A percentile compares a stretch with the other conserved stretches of the same genome.
These are phyloP conservation scores for Blastobotrys americana DNA, from an alignment of 805 yeast species.

Conservation along the genomic window DNA sequence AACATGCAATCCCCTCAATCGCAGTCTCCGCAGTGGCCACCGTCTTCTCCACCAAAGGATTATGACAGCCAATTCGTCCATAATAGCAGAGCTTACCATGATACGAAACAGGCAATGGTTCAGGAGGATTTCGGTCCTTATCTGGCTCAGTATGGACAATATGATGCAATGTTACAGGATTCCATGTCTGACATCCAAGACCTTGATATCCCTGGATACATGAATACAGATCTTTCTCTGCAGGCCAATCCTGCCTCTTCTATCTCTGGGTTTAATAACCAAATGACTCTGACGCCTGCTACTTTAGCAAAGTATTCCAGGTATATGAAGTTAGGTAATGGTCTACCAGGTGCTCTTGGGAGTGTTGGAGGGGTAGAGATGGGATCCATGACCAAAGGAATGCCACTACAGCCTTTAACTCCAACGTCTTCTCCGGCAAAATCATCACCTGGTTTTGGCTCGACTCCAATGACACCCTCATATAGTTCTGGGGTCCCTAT, in stretches of 20 bases:
- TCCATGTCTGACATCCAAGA: slow-evolving; percentile 52
- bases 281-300: slow-evolving; percentile 18
- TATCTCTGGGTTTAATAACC: slow-evolving; percentile 1
- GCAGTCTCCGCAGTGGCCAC: too few species aligned
- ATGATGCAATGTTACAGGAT: slow-evolving; percentile 49
- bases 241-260: slow-evolving; percentile 2
- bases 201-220: slow-evolving; percentile 48
- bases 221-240: background rate
- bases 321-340: slow-evolving; percentile 19
- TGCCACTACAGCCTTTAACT: slow-evolving; percentile 1
- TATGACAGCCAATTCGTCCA: too few species aligned
- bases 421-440: slow-evolving; percentile 6
- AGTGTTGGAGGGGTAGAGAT: background rate
- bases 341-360: background rate
- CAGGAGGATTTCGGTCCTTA: slow-evolving; percentile 46
- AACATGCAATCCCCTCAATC: too few species aligned
- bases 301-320: slow-evolving; percentile 21
- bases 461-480: background rate
- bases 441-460: too few species aligned
- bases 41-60: too few species aligned
- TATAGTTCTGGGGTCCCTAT: background rate
- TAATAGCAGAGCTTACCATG: too few species aligned
- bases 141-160: slow-evolving; percentile 36
- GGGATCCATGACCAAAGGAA: background rate
- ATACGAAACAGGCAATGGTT: slow-evolving; percentile 38